phyloP scores from a whole-genome alignment of 2,329 filamentous ascomycete species.

The Colletotrichum higginsianum region DNA sequence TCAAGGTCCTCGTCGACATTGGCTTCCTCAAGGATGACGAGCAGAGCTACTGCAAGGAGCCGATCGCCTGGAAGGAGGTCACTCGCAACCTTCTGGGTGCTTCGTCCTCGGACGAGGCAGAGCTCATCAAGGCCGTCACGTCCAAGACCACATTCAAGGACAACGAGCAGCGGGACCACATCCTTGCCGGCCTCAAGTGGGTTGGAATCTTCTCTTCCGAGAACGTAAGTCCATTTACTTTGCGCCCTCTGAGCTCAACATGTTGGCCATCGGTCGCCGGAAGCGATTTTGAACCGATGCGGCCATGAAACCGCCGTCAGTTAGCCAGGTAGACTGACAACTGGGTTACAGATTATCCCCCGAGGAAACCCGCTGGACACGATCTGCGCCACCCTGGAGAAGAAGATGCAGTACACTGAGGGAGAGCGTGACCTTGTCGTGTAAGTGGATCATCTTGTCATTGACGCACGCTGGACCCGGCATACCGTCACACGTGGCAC shows the following conservation, averaged over 20 bases:
- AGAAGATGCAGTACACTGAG: constrained; percentile 91
- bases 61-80: constrained; percentile 87
- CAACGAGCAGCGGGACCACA: constrained; percentile 77
- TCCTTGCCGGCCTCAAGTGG: constrained; percentile 82
- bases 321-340: background rate
- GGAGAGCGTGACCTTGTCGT: constrained; percentile 86
- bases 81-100: constrained; percentile 83
- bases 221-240: background rate
- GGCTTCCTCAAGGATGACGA: constrained; percentile 86
- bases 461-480: background rate
- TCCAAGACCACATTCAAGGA: constrained; percentile 81
- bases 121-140: constrained; percentile 80
- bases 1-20: constrained; percentile 88
- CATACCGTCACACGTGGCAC: background rate
- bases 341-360: constrained; percentile 72
- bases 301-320: too few species aligned
- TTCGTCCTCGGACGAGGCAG: constrained; percentile 74
- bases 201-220: constrained; percentile 6
- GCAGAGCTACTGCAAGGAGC: constrained; percentile 74
- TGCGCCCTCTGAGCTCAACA: too few species aligned
- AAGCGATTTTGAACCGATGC: background rate
- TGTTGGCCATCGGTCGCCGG: background rate
- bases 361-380: constrained; percentile 88
- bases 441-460: constrained; percentile 52
- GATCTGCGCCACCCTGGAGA: constrained; percentile 87